These are phyloP conservation scores for Sinapis alba DNA, from an alignment of 441 rosid species.

Conservation along the genomic window DNA sequence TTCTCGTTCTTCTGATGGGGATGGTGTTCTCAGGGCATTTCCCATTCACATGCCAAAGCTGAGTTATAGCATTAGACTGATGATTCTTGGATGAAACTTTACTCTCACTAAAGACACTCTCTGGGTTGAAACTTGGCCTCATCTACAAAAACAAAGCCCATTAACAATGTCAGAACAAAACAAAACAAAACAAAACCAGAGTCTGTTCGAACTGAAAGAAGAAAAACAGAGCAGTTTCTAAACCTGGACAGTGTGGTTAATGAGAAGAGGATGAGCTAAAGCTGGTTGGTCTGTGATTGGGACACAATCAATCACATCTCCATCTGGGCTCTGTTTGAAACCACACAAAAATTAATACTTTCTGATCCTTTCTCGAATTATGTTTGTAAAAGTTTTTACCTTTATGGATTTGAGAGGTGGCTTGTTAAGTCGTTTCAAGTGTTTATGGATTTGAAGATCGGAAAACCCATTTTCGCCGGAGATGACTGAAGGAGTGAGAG, in stretches of 20 bases:
- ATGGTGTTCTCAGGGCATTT: conserved; percentile 53
- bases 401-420: conserved; percentile 56
- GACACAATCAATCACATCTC: conserved; percentile 61
- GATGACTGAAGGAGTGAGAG: conserved; percentile 25
- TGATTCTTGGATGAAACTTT: conserved; percentile 36
- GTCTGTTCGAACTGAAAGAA: background rate
- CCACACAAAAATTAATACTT: too few relatives aligned
- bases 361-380: too few relatives aligned
- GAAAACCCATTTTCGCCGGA: conserved; percentile 23
- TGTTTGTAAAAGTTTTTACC: conserved; percentile 44
- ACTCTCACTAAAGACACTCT: conserved; percentile 43
- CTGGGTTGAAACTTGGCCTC: conserved; percentile 53
- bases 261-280: conserved; percentile 53
- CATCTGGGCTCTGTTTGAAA: conserved; percentile 59
- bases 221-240: background rate
- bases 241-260: conserved; percentile 63
- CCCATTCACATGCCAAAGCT: conserved; percentile 58
- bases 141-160: conserved; percentile 36
- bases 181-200: background rate
- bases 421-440: conserved; percentile 56
- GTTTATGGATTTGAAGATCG: conserved; percentile 52
- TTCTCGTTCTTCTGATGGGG: conserved; percentile 55
- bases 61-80: conserved; percentile 33
- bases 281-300: conserved; percentile 54
- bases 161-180: conserved; percentile 26